Conservation (phyloP, 1,284 basidiomycete species). For the Pseudozyma sp. region DNA sequence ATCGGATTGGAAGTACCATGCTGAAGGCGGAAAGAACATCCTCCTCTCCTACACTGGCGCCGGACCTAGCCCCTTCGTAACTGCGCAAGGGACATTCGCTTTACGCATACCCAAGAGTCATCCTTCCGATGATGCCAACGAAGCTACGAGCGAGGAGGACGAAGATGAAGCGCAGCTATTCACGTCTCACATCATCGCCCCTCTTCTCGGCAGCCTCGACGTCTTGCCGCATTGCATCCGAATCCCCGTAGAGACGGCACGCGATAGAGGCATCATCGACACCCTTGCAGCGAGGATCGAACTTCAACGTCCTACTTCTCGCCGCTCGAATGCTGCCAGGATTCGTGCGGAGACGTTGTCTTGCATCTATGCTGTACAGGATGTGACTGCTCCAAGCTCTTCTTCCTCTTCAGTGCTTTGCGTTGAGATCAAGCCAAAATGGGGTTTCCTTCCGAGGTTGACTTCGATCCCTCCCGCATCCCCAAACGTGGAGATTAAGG, state of each 20-base stretch:
- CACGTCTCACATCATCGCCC: conserved; percentile 18
- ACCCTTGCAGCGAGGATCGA: conserved; percentile 41
- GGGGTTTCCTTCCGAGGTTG: conserved; percentile 38
- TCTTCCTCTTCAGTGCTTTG: conserved; percentile 17
- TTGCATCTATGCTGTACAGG: conserved; percentile 39
- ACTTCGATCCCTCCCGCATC: conserved; percentile 26
- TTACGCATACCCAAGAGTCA: conserved; percentile 35
- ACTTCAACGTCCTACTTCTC: conserved; percentile 23
- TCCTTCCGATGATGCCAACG: conserved; percentile 2
- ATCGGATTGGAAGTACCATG: conserved; percentile 43
- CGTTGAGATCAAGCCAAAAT: conserved; percentile 53
- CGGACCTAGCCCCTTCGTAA: conserved; percentile 19
- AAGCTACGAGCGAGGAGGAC: conserved; percentile 6
- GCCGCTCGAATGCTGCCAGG: conserved; percentile 17
- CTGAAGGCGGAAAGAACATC: conserved; percentile 54
- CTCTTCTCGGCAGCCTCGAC: conserved; percentile 22
- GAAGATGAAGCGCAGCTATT: conserved; percentile 32
- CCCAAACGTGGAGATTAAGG: conserved; percentile 41
- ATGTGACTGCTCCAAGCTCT: conserved; percentile 30
- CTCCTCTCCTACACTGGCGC: conserved; percentile 30
- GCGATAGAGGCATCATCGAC: conserved; percentile 30
- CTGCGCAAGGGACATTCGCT: conserved; percentile 15
- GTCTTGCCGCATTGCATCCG: conserved; percentile 21
- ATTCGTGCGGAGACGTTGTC: conserved; percentile 31
- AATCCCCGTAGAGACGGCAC: conserved; percentile 13